phyloP scores from a whole-genome alignment of 2,329 filamentous ascomycete species.

The Calonectria henricotiae region DNA sequence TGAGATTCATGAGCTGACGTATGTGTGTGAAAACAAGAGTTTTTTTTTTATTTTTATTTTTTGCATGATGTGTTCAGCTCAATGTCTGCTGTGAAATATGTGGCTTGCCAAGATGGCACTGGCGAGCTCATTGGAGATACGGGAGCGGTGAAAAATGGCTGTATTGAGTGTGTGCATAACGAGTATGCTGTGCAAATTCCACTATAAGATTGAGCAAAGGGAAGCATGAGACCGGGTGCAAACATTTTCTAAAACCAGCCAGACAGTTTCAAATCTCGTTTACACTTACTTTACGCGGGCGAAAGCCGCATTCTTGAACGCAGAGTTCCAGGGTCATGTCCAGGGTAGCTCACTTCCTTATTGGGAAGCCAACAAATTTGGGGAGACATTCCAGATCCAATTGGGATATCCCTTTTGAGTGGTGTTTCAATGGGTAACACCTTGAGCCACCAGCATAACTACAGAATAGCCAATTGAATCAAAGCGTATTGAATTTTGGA shows the following conservation, averaged over 20 bases:
- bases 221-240: neutral
- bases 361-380: slow-evolving; percentile 3
- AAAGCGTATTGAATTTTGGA: no score
- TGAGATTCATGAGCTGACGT: neutral
- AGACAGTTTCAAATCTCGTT: neutral
- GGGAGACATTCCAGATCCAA: neutral
- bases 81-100: slow-evolving; percentile 1
- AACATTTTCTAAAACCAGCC: neutral
- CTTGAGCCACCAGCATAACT: no score
- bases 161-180: neutral
- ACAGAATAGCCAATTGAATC: no score
- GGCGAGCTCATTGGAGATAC: slow-evolving; percentile 28
- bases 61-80: neutral
- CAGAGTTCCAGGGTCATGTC: neutral
- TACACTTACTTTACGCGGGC: neutral
- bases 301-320: neutral
- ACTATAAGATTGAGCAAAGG: slow-evolving; percentile 5
- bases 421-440: no score
- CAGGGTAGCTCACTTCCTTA: slow-evolving; percentile 34
- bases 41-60: neutral
- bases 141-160: slow-evolving; percentile 27
- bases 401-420: no score
- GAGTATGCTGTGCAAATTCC: neutral
- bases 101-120: slow-evolving; percentile 26
- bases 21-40: neutral